Percentiles rank a stretch among this genome's conserved stretches.
Evolutionary conservation across 2,329 filamentous ascomycete species (phyloP).

Genomic region (Lachnum nothofagi): DNA sequence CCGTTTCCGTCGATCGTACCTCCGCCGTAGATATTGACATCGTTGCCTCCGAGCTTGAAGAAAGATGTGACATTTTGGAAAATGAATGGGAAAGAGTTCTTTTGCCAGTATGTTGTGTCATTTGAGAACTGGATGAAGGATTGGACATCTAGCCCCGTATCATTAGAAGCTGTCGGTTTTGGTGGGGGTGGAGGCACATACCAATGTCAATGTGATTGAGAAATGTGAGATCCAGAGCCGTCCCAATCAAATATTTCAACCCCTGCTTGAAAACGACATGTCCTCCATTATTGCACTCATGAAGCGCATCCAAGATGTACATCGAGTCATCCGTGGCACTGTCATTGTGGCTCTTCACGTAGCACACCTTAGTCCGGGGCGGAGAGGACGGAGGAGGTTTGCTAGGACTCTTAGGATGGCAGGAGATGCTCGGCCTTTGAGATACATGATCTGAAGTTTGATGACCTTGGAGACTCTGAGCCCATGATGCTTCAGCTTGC

Average conservation of each 20-base stretch:
- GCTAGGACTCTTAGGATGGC: slow-evolving; percentile 21
- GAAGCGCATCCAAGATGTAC: slow-evolving; percentile 50
- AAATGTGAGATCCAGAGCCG: slow-evolving; percentile 60
- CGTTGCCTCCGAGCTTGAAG: slow-evolving; percentile 61
- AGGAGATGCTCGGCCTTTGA: slow-evolving; percentile 22
- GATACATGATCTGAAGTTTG: slow-evolving; percentile 20
- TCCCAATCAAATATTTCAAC: slow-evolving; percentile 56
- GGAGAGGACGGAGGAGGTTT: slow-evolving; percentile 16
- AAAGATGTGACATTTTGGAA: slow-evolving; percentile 65
- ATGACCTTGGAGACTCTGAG: slow-evolving; percentile 8
- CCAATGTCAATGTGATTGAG: slow-evolving; percentile 58
- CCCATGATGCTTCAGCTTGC: slow-evolving; percentile 17
- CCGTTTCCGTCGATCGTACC: slow-evolving; percentile 60
- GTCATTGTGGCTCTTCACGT: slow-evolving; percentile 27
- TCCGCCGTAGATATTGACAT: slow-evolving; percentile 64
- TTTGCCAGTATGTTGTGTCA: slow-evolving; percentile 65
- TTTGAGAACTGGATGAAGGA: slow-evolving; percentile 59
- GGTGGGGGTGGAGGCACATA: slow-evolving; percentile 23
- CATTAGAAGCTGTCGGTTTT: neutral
- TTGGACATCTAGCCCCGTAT: slow-evolving; percentile 43
- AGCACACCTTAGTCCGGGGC: slow-evolving; percentile 23
- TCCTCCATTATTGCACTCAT: slow-evolving; percentile 57
- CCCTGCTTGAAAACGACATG: slow-evolving; percentile 51
- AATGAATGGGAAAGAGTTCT: slow-evolving; percentile 55
- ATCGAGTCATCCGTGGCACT: slow-evolving; percentile 32